Percentiles rank a stretch among this genome's conserved stretches.
Evolutionary conservation across 495 filamentous ascomycete genomes (phyloP).

Genomic region (Delitschia confertaspora): DNA sequence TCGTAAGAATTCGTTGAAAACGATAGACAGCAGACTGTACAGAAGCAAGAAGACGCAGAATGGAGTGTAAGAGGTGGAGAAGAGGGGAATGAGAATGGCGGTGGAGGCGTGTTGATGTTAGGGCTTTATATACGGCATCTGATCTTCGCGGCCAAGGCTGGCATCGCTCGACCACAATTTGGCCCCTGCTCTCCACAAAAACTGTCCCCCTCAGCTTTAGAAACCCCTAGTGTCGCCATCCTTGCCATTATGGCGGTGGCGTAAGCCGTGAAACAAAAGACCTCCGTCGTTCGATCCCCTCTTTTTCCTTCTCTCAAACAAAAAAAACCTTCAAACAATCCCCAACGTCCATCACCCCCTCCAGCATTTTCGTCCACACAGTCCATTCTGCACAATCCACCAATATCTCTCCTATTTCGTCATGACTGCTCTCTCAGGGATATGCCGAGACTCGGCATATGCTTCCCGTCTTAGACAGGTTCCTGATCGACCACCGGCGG

Average conservation of each 20-base stretch:
- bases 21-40: too few relatives aligned
- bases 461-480: not conserved
- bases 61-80: not conserved
- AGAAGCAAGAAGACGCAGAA: not conserved
- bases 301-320: constrained; percentile 8
- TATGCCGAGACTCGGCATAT: constrained; percentile 5
- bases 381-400: constrained; percentile 4
- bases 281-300: constrained; percentile 19
- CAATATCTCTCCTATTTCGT: constrained; percentile 19
- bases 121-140: too few relatives aligned
- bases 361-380: constrained; percentile 1
- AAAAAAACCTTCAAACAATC: too few relatives aligned
- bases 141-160: constrained; percentile 19
- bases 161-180: constrained; percentile 17
- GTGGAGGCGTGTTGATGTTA: constrained; percentile 18
- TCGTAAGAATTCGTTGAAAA: constrained; percentile 1
- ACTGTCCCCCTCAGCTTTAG: constrained; percentile 12
- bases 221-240: not conserved
- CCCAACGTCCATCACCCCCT: constrained; percentile 1
- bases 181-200: too few relatives aligned
- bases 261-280: constrained; percentile 6
- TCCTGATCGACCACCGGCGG: constrained; percentile 11
- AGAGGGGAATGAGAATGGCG: constrained; percentile 9
- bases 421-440: constrained; percentile 10
- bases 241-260: constrained; percentile 11